Conservation (phyloP, 768 basidiomycete species). For the Tephrocybe rancida region DNA sequence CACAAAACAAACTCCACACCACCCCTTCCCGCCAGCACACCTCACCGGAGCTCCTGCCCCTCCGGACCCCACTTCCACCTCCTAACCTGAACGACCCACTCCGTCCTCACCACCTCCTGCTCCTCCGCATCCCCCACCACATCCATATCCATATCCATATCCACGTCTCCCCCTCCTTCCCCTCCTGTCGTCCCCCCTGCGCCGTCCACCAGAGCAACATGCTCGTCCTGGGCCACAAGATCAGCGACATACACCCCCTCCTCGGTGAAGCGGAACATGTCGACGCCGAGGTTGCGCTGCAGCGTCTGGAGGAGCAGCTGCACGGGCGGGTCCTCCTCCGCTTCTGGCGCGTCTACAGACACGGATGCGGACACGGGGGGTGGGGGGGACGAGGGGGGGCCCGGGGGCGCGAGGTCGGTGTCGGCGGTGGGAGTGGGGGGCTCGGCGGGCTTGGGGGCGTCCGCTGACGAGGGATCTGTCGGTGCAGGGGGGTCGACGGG, state of each 20-base stretch:
- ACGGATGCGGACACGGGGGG: conserved; percentile 1
- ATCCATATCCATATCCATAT: background rate
- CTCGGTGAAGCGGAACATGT: conserved; percentile 39
- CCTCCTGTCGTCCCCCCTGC: conserved; percentile 13
- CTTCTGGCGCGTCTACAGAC: conserved; percentile 8
- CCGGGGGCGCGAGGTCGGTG: background rate
- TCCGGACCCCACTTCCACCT: conserved; percentile 42
- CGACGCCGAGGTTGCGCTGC: conserved; percentile 34
- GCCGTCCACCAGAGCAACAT: conserved; percentile 11
- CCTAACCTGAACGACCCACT: conserved; percentile 43
- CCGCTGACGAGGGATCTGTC: background rate
- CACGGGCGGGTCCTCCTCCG: conserved; percentile 17
- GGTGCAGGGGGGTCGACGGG: background rate
- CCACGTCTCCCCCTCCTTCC: background rate
- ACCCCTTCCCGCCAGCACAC: too few relatives aligned
- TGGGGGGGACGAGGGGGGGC: conserved; percentile 2
- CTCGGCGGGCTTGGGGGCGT: background rate
- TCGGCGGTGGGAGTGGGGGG: too few relatives aligned
- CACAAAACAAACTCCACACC: too few relatives aligned
- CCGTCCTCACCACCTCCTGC: conserved; percentile 26
- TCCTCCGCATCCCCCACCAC: conserved; percentile 29
- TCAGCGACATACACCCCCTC: conserved; percentile 40
- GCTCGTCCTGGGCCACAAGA: conserved; percentile 12
- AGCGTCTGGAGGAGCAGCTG: conserved; percentile 35
- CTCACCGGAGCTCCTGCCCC: background rate